Percentiles rank a stretch among this genome's conserved stretches.
These are phyloP conservation scores for Puccinia horiana DNA, from an alignment of 1,284 basidiomycete species.

Conservation along the genomic window DNA sequence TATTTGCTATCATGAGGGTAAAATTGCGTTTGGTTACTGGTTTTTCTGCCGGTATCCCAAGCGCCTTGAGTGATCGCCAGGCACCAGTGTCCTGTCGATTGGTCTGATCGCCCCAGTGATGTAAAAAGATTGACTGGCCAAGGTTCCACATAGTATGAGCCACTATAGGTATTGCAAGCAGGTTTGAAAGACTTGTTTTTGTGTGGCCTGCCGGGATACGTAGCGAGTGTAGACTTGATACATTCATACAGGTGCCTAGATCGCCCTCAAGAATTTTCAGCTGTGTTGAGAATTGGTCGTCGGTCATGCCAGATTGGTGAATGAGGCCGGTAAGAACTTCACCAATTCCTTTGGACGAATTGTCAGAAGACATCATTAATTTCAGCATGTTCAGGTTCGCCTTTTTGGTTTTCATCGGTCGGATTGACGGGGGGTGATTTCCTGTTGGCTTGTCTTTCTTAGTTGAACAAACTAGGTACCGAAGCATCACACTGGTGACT, in stretches of 20 bases:
- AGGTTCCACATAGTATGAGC: conserved; percentile 34
- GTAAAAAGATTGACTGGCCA: not conserved
- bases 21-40: conserved; percentile 11
- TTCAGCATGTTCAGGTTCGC: conserved; percentile 6
- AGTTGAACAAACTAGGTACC: not conserved
- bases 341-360: conserved; percentile 17
- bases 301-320: not conserved
- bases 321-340: not conserved
- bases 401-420: not conserved
- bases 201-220: not conserved
- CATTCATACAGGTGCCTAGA: conserved; percentile 3
- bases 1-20: conserved; percentile 5
- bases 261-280: conserved; percentile 18
- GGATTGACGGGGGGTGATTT: not conserved
- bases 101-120: conserved; percentile 3
- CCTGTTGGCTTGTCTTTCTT: not conserved
- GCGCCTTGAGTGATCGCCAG: not conserved
- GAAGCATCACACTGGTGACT: not conserved
- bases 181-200: not conserved
- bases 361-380: conserved; percentile 27
- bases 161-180: not conserved
- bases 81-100: not conserved
- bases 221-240: not conserved
- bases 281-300: not conserved
- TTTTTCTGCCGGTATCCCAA: conserved; percentile 1